phyloP scores from a whole-genome alignment of 768 basidiomycete species.

The Hemileccinum impolitum region DNA sequence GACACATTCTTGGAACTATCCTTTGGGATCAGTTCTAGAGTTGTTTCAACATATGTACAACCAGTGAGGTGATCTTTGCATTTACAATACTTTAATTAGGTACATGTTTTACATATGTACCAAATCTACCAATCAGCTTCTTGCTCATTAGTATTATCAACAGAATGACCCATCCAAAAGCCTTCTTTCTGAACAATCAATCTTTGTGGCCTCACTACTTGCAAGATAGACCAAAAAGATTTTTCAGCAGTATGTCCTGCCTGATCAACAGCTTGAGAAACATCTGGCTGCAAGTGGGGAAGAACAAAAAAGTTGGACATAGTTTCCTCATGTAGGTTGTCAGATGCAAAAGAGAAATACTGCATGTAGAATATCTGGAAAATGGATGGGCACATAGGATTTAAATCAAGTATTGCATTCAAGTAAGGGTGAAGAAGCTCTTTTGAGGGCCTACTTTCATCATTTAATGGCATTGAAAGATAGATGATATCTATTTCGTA shows the following conservation, averaged over 20 bases:
- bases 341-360: conserved; percentile 19
- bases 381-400: conserved; percentile 25
- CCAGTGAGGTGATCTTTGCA: no score
- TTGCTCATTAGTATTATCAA: background rate
- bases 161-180: conserved; percentile 10
- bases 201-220: background rate
- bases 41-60: no score
- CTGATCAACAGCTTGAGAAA: conserved; percentile 54
- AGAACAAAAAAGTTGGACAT: conserved; percentile 13
- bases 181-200: background rate
- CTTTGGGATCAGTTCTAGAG: no score
- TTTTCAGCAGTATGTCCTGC: conserved; percentile 55
- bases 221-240: conserved; percentile 46
- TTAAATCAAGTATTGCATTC: conserved; percentile 36
- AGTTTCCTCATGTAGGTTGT: background rate
- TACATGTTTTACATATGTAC: background rate
- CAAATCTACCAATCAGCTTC: background rate
- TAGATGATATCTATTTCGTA: conserved; percentile 53
- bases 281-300: conserved; percentile 31
- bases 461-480: conserved; percentile 48
- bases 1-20: no score
- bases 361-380: conserved; percentile 60
- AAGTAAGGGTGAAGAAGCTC: conserved; percentile 53
- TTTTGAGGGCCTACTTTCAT: conserved; percentile 31
- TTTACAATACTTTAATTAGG: no score